Conservation (phyloP, 2,329 filamentous ascomycete genomes). For the Pseudogymnoascus sp. region DNA sequence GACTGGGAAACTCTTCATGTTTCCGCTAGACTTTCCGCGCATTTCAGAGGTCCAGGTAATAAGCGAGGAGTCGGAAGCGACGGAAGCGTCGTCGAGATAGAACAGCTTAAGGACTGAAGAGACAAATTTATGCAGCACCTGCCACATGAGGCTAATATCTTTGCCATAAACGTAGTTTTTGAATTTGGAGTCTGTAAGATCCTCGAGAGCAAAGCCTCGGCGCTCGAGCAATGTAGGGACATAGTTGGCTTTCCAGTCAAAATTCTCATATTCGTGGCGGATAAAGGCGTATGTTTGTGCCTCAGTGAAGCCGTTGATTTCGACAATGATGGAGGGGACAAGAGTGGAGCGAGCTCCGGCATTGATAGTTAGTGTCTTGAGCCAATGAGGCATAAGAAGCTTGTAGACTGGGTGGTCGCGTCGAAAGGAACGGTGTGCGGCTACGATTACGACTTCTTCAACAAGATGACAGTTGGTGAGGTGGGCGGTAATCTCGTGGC, state of each 20-base stretch:
- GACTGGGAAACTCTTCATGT: constrained; percentile 36
- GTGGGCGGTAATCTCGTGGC: constrained; percentile 41
- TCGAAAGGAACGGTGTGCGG: constrained; percentile 36
- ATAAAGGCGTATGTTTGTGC: constrained; percentile 33
- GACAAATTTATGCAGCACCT: constrained; percentile 36
- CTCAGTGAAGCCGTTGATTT: constrained; percentile 35
- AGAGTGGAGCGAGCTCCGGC: constrained; percentile 38
- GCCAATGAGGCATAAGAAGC: constrained; percentile 41
- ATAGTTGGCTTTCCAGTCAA: constrained; percentile 39
- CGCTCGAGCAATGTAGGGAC: constrained; percentile 38
- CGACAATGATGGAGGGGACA: constrained; percentile 38
- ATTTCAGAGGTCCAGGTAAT: constrained; percentile 36
- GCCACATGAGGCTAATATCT: constrained; percentile 40
- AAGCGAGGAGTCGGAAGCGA: constrained; percentile 30
- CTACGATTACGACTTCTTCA: constrained; percentile 42
- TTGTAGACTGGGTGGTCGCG: constrained; percentile 37
- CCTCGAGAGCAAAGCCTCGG: constrained; percentile 36
- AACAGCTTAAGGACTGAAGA: constrained; percentile 30
- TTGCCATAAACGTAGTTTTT: constrained; percentile 43
- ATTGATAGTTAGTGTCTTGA: constrained; percentile 43
- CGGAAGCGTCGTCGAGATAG: constrained; percentile 29
- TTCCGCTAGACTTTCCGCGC: constrained; percentile 29
- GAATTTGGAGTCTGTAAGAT: constrained; percentile 32
- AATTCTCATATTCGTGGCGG: constrained; percentile 35
- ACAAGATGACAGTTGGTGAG: constrained; percentile 39